Base-by-base conservation (phyloP, 2,329 filamentous ascomycete species). In the Fusarium sp. region DNA sequence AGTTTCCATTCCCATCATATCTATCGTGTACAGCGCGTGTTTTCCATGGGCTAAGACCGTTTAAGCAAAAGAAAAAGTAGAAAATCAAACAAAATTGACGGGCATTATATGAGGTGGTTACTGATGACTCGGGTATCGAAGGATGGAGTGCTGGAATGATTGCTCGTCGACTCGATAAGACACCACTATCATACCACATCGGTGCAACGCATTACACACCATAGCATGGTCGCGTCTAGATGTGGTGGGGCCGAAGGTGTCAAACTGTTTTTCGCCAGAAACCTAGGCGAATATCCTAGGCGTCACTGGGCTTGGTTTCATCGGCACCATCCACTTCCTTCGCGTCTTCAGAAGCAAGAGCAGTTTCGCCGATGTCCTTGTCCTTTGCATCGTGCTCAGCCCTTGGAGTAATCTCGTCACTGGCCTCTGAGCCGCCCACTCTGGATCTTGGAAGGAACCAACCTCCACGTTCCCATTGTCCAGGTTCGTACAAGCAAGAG, bases 381-480 rank as follows among this genome's bases (percentile, higher is more conserved):
- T 44, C 34, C 22, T 51, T 56, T 32, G 45, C 50, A 25, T 60
- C 42, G 22, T 71, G 63, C 30, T 77, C 74, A 8, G 73, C 75
- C 32, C 55, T 78, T 11, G 78, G 77, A 12, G 77, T 79, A 4
- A 57, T 68, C 11, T 77, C 69, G 40, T 76, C 74, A 46, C 72
- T 75, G 2, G 66, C 52, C 8, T 57, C 62, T 29, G 60, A 57
- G 16, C 56, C 44, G 2, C 62, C 68, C 10, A 67, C 43, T 2
- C 44, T 43, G 5, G 71, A 46, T 47, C 70, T 72, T 9, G 72
- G 42, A 14, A 57, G 60, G 54, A 97, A 96, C 94, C 94, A 97
- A 2, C 94, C 94, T 6, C 94, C 94, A n/a, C 84, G 83, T 73
- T 97, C 94, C 94, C 94, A 97, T 47, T 90, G 79, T 0, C 94